phyloP scores from a whole-genome alignment of 2,329 filamentous ascomycete genomes.

The Albophoma yamanashiensis region DNA sequence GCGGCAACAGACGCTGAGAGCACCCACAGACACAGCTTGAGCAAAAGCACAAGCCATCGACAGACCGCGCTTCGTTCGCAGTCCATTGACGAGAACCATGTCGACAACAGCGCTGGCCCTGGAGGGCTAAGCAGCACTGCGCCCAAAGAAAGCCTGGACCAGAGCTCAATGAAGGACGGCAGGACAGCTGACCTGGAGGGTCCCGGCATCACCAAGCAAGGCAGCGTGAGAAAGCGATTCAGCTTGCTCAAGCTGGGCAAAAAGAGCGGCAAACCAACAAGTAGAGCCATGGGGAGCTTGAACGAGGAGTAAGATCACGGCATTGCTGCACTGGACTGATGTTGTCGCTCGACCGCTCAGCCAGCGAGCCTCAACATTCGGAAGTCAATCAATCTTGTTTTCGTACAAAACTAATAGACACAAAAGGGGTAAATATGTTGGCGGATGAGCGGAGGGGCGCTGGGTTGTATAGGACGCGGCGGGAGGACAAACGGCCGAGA shows the following conservation, averaged over 20 bases:
- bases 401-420: background rate
- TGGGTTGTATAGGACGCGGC: background rate
- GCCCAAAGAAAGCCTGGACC: conserved; percentile 17
- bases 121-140: conserved; percentile 11
- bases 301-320: conserved; percentile 37
- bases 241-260: conserved; percentile 68
- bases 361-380: background rate
- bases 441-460: background rate
- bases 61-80: conserved; percentile 35
- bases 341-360: background rate
- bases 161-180: conserved; percentile 11
- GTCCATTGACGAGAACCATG: conserved; percentile 16
- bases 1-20: conserved; percentile 21
- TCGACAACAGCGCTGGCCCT: conserved; percentile 5
- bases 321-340: background rate
- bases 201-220: conserved; percentile 32
- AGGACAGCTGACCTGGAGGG: conserved; percentile 18
- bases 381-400: background rate
- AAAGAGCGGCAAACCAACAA: conserved; percentile 47
- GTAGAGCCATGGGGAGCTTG: conserved; percentile 40
- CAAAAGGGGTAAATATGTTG: no score
- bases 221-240: conserved; percentile 65
- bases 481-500: background rate
- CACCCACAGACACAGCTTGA: conserved; percentile 16
- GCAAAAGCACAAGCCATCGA: conserved; percentile 19